Evolutionary conservation across 768 basidiomycete species (phyloP), one percentile per base, ranked within the genome.

Genomic region (Daedaleopsis sinensis): DNA sequence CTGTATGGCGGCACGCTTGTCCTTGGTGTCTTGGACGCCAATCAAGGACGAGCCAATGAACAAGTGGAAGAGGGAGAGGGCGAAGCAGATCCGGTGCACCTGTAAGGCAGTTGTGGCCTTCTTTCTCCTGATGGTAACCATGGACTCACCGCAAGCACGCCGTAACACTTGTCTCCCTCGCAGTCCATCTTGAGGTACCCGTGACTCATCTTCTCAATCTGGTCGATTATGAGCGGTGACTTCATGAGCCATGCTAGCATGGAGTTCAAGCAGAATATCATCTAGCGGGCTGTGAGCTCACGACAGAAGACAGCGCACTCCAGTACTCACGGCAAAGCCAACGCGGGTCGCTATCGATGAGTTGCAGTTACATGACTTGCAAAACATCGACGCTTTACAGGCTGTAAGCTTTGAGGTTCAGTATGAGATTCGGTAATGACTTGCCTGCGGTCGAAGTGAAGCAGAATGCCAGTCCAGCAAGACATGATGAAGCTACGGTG

Each of bases 141-240:
- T n/a, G 27, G 50, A 80, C 90, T 57, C 67, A 96, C 96, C 15
- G 96, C 96, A 46, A 99, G 83, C 1, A 99, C 90, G 39, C 96
- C 96, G 68, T 98, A 99, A 69, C 96, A 99, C 71, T 94, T 93
- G 35, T 91, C 95, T 43, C 85, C 90, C 18, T 84, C 87, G 67
- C 96, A 99, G 52, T 94, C 90, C 94, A 99, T 96, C 85, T 98
- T 96, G 72, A 98, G 91, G 73, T 98, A 99, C 67, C 96, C 96
- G 72, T 93, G 93, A 66, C 90, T 94, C 84, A 93, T 90, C 72
- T 94, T 90, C 78, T 95, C 88, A 46, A 99, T 89, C 56, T 88
- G 88, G 65, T 87, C 83, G 62, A 96, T 93, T 43, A 91, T 91
- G 49, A 91, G 81, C 61, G 91, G 89, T 16, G 94, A 93, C 76